Base-by-base conservation (phyloP, 2,329 filamentous ascomycete genomes). In the Scortechinia acanthostroma region DNA sequence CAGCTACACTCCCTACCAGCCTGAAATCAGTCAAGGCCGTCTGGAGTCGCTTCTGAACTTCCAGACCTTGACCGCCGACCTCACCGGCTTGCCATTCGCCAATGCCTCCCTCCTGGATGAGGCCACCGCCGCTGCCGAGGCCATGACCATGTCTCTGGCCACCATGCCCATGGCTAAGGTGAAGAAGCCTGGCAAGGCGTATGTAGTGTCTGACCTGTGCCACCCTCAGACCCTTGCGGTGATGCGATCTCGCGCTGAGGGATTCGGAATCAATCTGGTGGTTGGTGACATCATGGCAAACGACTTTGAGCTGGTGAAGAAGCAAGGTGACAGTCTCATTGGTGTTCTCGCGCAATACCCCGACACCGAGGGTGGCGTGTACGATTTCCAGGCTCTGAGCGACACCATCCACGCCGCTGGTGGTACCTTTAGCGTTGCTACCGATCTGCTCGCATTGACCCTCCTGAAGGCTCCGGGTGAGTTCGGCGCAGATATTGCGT, bases 261-360 rank as follows among this genome's bases (percentile, higher is more conserved):
- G 91, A n/a, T 95, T 96, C 55, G 89, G 86, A 17, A 88, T 97
- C 62, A 83, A 78, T 45, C 77, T 97, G 45, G 71, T 86, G 52
- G 69, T 86, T 33, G 74, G 81, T 42, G 86, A 96, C 58, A 71
- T 95, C 16, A 69, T 88, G 25, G 75, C 78, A 3, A 66, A 86
- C 46, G 73, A 77, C 13, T 72, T 75, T 56, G 73, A 83, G 56
- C 66, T 79, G 28, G 76, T 95, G 19, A 79, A 87, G 60, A 78
- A 82, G 35, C 70, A 91, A 42, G 89, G 88, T 10, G 80, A 91
- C 35, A 86, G 91, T 55, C 66, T 97, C 22, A 80, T 96, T 43
- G 91, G 91, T 60, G 89, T 94, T 37, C 74, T 96, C 53, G 88
- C 89, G n/a, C 91, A 96, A 66, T 97, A 97, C 58, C 91, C 91